These are phyloP conservation scores for Kwoniella bestiolae DNA, from an alignment of 768 basidiomycete species.

Conservation along the genomic window DNA sequence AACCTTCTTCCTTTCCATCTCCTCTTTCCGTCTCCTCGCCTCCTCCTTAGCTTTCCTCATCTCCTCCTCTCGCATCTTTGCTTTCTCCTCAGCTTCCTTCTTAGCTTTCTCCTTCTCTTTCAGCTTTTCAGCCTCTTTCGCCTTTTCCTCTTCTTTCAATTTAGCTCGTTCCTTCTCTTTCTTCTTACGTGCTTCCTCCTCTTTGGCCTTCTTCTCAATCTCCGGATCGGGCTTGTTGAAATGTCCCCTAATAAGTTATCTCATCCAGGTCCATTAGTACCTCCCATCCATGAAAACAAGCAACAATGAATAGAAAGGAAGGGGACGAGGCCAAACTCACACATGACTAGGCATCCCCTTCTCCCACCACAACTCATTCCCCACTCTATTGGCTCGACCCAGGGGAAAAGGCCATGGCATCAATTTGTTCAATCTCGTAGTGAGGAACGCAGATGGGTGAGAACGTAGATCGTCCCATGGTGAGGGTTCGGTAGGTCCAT, in stretches of 20 bases:
- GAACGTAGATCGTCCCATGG: constrained; percentile 53
- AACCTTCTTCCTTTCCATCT: constrained; percentile 12
- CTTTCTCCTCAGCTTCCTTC: constrained; percentile 25
- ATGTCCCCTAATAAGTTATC: constrained; percentile 49
- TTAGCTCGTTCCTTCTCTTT: constrained; percentile 35
- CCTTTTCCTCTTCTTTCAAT: constrained; percentile 25
- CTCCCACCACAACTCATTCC: constrained; percentile 53
- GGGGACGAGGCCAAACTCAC: constrained; percentile 26
- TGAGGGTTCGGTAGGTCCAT: constrained; percentile 14
- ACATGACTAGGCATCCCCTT: constrained; percentile 51
- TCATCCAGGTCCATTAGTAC: too few species aligned
- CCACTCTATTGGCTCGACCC: constrained; percentile 33
- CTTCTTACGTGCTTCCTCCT: constrained; percentile 28
- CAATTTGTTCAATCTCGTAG: constrained; percentile 40
- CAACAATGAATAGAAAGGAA: too few species aligned
- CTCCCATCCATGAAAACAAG: too few species aligned
- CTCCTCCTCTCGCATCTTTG: constrained; percentile 28
- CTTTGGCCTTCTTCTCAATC: constrained; percentile 13
- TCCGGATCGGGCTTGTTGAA: constrained; percentile 42
- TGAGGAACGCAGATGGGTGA: constrained; percentile 50
- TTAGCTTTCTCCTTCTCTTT: constrained; percentile 31
- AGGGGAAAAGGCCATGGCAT: constrained; percentile 52
- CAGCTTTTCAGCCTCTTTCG: constrained; percentile 23
- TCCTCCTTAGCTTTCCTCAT: constrained; percentile 26
- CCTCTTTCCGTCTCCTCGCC: constrained; percentile 23